Evolutionary conservation across 2,329 filamentous ascomycete species (phyloP), one percentile per base, ranked within the genome.

Genomic region (Fusarium temperatum): DNA sequence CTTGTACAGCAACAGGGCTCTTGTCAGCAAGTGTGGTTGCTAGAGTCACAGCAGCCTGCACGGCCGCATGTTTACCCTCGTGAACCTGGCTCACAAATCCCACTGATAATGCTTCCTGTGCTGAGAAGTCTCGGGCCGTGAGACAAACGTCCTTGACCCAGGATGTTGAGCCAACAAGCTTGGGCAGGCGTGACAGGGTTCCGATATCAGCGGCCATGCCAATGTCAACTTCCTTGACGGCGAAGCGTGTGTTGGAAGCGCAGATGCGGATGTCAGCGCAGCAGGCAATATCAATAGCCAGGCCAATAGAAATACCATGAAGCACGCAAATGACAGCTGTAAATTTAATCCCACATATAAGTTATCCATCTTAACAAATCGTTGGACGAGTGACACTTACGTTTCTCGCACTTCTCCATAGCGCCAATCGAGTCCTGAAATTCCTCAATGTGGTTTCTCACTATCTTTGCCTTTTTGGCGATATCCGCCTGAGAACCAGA

Each of bases 381-480:
- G 47, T 44, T 32, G 44, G 13, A 10, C 24, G 17, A 41, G 58
- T 69, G 56, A 72, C 22, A 85, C 89, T 76, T 82, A 92, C 90
- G 94, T 84, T 98, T 98, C 84, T 96, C 93, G 83, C 96, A 98
- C 76, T 88, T 91, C 81, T 98, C 96, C 60, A 97, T 85, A 20
- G 91, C 88, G 3, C 87, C 88, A 71, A 99, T 91, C 78, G 91
- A 93, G 58, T 89, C 88, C 82, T 99, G 96, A 81, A 98, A 97
- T 72, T 94, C 90, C 69, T 87, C 83, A 66, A 98, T 91, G 80
- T 94, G 89, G 38, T 90, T 88, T 55, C 93, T 88, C 56, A 95
- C 78, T 8, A 78, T 78, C 41, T 87, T 86, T 1, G 93, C 92
- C 74, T 85, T 89, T 72, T 94, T 88, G 6, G 92, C 92, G 1